phyloP scores from a whole-genome alignment of 2,329 filamentous ascomycete species.

The Macrophomina phaseolina region DNA sequence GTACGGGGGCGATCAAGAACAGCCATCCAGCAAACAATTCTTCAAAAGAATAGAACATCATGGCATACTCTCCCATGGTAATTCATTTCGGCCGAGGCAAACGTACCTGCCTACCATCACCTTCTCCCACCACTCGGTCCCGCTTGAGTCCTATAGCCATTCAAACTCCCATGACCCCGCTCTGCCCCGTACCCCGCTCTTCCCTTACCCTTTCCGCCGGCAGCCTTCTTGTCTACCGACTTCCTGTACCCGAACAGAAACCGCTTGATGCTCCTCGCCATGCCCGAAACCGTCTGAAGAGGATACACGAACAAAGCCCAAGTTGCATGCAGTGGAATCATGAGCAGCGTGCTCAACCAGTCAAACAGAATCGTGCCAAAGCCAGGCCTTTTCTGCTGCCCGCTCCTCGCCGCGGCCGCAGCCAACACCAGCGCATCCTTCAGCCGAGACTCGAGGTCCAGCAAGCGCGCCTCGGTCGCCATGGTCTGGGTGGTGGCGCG shows the following conservation, averaged over 20 bases:
- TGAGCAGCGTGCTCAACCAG: constrained; percentile 36
- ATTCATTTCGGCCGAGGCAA: not conserved
- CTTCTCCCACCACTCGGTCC: constrained; percentile 12
- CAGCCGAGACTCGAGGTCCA: constrained; percentile 71
- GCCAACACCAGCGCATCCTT: constrained; percentile 82
- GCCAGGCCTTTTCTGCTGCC: constrained; percentile 40
- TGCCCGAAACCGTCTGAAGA: constrained; percentile 31
- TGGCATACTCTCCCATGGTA: not conserved
- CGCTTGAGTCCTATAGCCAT: constrained; percentile 23
- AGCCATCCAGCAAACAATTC: too few relatives aligned
- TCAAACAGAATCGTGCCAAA: constrained; percentile 37
- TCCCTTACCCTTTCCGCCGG: constrained; percentile 11
- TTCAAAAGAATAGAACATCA: not conserved
- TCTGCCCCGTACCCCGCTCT: not conserved
- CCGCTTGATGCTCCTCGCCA: not conserved
- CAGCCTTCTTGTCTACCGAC: constrained; percentile 4
- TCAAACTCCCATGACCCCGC: constrained; percentile 20
- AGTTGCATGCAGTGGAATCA: constrained; percentile 33
- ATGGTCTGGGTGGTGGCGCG: constrained; percentile 76
- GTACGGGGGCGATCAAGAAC: too few relatives aligned
- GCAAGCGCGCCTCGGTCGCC: constrained; percentile 77
- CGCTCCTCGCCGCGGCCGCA: constrained; percentile 63
- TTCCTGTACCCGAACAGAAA: constrained; percentile 26
- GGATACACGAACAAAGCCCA: constrained; percentile 42
- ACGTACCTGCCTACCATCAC: not conserved